Conservation (phyloP, 768 basidiomycete genomes). For the Suillus subluteus region DNA sequence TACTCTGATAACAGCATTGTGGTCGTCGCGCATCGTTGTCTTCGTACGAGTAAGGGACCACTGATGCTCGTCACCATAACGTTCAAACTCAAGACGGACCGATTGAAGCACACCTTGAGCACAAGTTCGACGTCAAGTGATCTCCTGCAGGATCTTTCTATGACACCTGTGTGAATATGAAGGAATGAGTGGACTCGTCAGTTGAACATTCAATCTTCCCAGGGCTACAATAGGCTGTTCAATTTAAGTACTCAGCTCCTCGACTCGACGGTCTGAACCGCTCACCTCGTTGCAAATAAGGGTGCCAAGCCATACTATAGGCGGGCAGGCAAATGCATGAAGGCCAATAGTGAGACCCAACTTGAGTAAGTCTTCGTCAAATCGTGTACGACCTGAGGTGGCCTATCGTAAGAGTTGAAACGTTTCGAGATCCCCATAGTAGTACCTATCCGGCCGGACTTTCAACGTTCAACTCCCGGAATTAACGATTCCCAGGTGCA, state of each 20-base stretch:
- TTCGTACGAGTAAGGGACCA: background rate
- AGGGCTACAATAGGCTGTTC: background rate
- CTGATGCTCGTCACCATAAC: too few relatives aligned
- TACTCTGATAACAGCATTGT: background rate
- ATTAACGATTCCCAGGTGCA: background rate
- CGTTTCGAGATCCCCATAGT: background rate
- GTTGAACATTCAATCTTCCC: background rate
- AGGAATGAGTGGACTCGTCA: background rate
- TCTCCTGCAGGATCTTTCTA: background rate
- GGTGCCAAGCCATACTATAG: background rate
- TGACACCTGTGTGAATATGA: constrained; percentile 2
- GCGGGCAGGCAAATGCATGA: background rate
- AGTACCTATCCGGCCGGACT: background rate
- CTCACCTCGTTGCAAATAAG: background rate
- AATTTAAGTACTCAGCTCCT: background rate
- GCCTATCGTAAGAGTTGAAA: background rate
- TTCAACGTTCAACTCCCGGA: background rate
- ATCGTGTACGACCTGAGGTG: background rate
- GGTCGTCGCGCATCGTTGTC: background rate
- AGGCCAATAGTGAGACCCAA: background rate
- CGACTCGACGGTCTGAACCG: background rate
- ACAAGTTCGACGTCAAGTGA: background rate
- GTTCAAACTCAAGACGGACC: background rate
- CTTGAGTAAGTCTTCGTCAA: background rate
- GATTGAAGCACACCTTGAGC: background rate